Evolutionary conservation across 163 green algal genomes (phyloP).

Genomic region (Chlorella variabilis): DNA sequence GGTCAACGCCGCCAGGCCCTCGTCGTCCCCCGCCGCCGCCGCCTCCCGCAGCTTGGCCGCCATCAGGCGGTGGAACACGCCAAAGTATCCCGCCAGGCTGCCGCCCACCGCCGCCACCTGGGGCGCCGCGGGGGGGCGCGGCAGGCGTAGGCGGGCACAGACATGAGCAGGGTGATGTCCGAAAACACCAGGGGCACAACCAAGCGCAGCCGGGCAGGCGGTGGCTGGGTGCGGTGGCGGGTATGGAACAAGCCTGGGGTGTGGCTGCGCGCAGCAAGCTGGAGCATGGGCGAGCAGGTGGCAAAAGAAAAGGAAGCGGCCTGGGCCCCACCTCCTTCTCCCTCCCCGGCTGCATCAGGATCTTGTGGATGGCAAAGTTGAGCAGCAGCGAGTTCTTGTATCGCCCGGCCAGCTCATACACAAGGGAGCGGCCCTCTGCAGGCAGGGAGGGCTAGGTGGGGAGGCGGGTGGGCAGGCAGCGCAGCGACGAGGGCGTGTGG

Average conservation of each 20-base stretch:
- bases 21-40: conserved; percentile 20
- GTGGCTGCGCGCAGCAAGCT: too few species aligned
- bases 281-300: too few species aligned
- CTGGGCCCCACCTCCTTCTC: conserved; percentile 31
- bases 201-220: too few species aligned
- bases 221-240: too few species aligned
- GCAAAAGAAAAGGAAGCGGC: not conserved
- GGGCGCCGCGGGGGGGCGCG: too few species aligned
- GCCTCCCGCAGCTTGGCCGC: conserved; percentile 50
- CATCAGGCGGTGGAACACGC: conserved; percentile 83
- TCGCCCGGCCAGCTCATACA: conserved; percentile 77
- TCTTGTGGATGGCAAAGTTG: conserved; percentile 89
- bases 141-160: too few species aligned
- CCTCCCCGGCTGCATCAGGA: conserved; percentile 61
- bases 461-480: too few species aligned
- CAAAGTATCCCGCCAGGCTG: conserved; percentile 79
- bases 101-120: conserved; percentile 72
- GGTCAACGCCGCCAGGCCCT: not conserved
- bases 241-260: too few species aligned
- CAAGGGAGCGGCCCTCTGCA: conserved; percentile 69
- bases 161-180: too few species aligned
- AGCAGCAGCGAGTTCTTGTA: conserved; percentile 85
- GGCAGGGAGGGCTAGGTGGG: not conserved
- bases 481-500: too few species aligned
- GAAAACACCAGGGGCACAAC: too few species aligned